These are phyloP conservation scores for Lichenothelia convexa DNA, from an alignment of 495 filamentous ascomycete species.

Conservation along the genomic window DNA sequence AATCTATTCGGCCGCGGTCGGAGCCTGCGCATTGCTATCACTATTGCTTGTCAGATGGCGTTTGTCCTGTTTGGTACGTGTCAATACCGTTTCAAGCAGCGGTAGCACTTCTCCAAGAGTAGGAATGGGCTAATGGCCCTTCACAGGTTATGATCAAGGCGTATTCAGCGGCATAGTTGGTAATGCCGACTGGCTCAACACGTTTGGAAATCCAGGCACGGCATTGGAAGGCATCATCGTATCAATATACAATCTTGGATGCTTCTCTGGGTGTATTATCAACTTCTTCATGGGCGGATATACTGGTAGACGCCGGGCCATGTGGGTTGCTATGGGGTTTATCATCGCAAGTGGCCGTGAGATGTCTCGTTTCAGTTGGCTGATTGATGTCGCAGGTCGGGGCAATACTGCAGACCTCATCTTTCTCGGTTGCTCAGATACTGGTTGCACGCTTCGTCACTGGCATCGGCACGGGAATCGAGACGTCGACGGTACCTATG, in stretches of 20 bases:
- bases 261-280: slow-evolving; percentile 17
- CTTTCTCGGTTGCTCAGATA: slow-evolving; percentile 15
- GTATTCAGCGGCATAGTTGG: slow-evolving; percentile 32
- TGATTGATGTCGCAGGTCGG: slow-evolving; percentile 4
- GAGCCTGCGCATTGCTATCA: slow-evolving; percentile 16
- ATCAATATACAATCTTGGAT: slow-evolving; percentile 19
- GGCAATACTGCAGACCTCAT: slow-evolving; percentile 14
- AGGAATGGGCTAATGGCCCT: background rate
- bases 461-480: slow-evolving; percentile 18
- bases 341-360: slow-evolving; percentile 10
- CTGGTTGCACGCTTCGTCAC: slow-evolving; percentile 14
- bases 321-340: slow-evolving; percentile 20
- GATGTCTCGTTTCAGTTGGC: background rate
- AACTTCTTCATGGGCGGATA: slow-evolving; percentile 15
- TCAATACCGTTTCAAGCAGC: background rate
- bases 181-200: slow-evolving; percentile 29
- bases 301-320: slow-evolving; percentile 13
- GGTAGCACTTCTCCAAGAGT: background rate
- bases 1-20: slow-evolving; percentile 10
- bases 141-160: slow-evolving; percentile 34
- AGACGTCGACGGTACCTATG: slow-evolving; percentile 12
- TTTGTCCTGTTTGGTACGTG: slow-evolving; percentile 14
- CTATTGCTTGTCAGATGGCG: slow-evolving; percentile 16
- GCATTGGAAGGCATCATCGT: slow-evolving; percentile 18
- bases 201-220: slow-evolving; percentile 10